Percentiles rank a stretch among this genome's conserved stretches.
Evolutionary conservation across 2,329 filamentous ascomycete species (phyloP).

Genomic region (Aspergillus transmontanensis): DNA sequence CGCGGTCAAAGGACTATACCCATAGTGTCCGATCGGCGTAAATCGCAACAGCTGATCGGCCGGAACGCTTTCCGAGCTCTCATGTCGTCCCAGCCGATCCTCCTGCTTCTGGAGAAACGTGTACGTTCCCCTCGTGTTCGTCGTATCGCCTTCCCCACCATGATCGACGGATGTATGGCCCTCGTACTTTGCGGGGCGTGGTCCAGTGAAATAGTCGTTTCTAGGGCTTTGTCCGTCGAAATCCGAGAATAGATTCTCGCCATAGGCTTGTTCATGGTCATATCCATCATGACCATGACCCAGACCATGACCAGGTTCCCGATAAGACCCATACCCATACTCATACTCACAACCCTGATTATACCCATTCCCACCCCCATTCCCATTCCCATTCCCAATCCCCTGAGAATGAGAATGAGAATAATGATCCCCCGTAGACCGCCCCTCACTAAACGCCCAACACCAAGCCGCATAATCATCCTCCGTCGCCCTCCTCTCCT

Average conservation of each 20-base stretch:
- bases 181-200: too few species aligned
- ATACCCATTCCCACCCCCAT: too few species aligned
- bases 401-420: neutral
- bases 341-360: too few species aligned
- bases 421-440: neutral
- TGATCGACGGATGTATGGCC: too few species aligned
- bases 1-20: conserved; percentile 6
- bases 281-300: neutral
- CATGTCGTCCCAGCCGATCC: neutral
- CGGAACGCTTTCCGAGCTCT: neutral
- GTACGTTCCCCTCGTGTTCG: neutral
- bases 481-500: neutral
- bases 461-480: conserved; percentile 18
- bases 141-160: neutral
- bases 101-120: neutral
- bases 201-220: too few species aligned
- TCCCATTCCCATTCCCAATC: too few species aligned
- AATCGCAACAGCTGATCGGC: conserved; percentile 1
- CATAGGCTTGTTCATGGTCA: neutral
- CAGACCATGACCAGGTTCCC: too few species aligned
- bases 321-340: too few species aligned
- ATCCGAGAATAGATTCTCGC: too few species aligned
- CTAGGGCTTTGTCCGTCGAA: too few species aligned
- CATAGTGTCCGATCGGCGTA: conserved; percentile 13
- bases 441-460: conserved; percentile 16